These are phyloP conservation scores for Uronychia setigera DNA, from an alignment of 73 alveolate species.

Conservation along the genomic window DNA sequence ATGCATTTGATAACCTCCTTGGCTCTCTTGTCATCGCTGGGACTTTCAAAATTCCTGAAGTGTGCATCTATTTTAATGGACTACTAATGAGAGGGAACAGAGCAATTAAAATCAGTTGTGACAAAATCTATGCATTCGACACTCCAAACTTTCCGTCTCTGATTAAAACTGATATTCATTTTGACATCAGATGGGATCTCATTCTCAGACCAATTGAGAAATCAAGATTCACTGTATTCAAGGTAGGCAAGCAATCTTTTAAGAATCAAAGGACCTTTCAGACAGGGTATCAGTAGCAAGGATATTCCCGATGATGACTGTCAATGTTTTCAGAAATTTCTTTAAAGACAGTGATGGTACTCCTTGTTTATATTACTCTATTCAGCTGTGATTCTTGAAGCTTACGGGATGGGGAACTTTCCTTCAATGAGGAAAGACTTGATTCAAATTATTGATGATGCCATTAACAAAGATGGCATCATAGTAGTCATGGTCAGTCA, in stretches of 20 bases:
- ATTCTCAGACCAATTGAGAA: slow-evolving; percentile 40
- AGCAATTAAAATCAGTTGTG: slow-evolving; percentile 67
- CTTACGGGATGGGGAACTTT: slow-evolving; percentile 93
- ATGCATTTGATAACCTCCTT: slow-evolving; percentile 76
- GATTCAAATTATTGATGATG: slow-evolving; percentile 54
- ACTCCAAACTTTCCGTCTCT: slow-evolving; percentile 79
- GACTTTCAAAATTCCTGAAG: slow-evolving; percentile 86
- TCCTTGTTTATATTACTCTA: slow-evolving; percentile 17
- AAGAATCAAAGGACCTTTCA: slow-evolving; percentile 60
- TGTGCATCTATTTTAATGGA: slow-evolving; percentile 69
- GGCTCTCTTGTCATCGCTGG: slow-evolving; percentile 89
- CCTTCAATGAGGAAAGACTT: slow-evolving; percentile 65
- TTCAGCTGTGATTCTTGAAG: slow-evolving; percentile 72
- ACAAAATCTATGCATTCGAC: slow-evolving; percentile 71
- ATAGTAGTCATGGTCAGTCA: slow-evolving; percentile 72
- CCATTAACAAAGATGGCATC: slow-evolving; percentile 66
- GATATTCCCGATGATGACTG: slow-evolving; percentile 72
- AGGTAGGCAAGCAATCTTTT: neutral
- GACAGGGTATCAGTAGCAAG: slow-evolving; percentile 65
- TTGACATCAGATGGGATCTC: slow-evolving; percentile 69
- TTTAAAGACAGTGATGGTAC: slow-evolving; percentile 18
- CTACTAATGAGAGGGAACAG: slow-evolving; percentile 85
- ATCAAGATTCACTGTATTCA: neutral
- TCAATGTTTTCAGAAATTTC: slow-evolving; percentile 7
- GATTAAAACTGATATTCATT: slow-evolving; percentile 66